Evolutionary conservation across 2,329 filamentous ascomycete species (phyloP).

Genomic region (Neofusicoccum umdonicola): DNA sequence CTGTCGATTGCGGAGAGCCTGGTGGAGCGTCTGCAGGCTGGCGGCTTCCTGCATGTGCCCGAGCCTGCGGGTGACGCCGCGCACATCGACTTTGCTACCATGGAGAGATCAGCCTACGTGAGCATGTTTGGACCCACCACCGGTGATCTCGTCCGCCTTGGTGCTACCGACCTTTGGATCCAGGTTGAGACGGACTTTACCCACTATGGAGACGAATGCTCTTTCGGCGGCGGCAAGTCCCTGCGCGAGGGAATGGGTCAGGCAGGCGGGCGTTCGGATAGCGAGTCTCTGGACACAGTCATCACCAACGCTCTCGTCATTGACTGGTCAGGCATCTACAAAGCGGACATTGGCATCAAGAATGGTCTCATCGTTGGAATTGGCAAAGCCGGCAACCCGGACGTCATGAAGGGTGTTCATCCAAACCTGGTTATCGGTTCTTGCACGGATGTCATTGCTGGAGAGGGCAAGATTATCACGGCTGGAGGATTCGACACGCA

Average conservation of each 20-base stretch:
- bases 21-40: slow-evolving; percentile 62
- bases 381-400: slow-evolving; percentile 95
- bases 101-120: slow-evolving; percentile 76
- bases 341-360: slow-evolving; percentile 94
- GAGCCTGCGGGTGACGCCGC: slow-evolving; percentile 60
- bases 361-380: slow-evolving; percentile 81
- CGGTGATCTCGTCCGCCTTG: slow-evolving; percentile 79
- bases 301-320: slow-evolving; percentile 87
- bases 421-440: slow-evolving; percentile 77
- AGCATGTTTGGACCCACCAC: slow-evolving; percentile 92
- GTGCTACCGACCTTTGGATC: slow-evolving; percentile 84
- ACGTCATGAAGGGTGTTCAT: slow-evolving; percentile 87
- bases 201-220: slow-evolving; percentile 86
- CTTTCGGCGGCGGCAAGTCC: slow-evolving; percentile 93
- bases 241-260: slow-evolving; percentile 95
- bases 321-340: slow-evolving; percentile 91
- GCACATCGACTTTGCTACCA: slow-evolving; percentile 61
- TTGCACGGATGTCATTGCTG: slow-evolving; percentile 88
- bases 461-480: slow-evolving; percentile 85
- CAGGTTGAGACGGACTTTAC: slow-evolving; percentile 84
- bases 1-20: slow-evolving; percentile 63
- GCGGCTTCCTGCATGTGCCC: slow-evolving; percentile 74
- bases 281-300: slow-evolving; percentile 76
- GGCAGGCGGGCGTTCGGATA: slow-evolving; percentile 71
- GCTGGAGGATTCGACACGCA: slow-evolving; percentile 87